Conservation (phyloP, 306 rosid genomes). For the Styphnolobium japonicum region DNA sequence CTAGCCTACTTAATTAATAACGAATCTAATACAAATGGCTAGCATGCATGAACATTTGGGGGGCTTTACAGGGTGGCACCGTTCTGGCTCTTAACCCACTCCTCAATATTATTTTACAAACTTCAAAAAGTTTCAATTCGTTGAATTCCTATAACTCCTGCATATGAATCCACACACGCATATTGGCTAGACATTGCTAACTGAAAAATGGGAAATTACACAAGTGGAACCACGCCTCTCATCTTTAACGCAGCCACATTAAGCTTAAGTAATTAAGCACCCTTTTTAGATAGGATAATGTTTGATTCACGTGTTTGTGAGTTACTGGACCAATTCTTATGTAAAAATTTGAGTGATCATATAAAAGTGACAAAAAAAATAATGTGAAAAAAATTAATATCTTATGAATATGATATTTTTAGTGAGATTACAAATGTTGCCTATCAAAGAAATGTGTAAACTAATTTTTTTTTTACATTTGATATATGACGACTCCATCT, state of each 20-base stretch:
- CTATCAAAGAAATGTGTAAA: background rate
- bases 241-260: background rate
- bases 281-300: background rate
- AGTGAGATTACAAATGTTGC: too few relatives aligned
- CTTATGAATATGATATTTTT: too few relatives aligned
- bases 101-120: background rate
- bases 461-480: background rate
- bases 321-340: background rate
- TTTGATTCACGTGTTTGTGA: background rate
- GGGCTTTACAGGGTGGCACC: slow-evolving; percentile 26
- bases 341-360: background rate
- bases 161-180: background rate
- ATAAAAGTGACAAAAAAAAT: background rate
- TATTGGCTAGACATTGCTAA: too few relatives aligned
- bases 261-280: background rate
- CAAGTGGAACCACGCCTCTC: too few relatives aligned
- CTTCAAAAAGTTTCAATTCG: background rate
- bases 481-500: background rate
- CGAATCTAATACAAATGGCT: slow-evolving; percentile 11
- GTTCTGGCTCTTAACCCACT: slow-evolving; percentile 16
- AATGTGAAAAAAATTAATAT: too few relatives aligned
- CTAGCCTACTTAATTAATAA: background rate
- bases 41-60: slow-evolving; percentile 23
- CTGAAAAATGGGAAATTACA: too few relatives aligned
- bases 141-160: background rate